Evolutionary conservation across 257 asterid species (phyloP).

Genomic region (Pogostemon cablin): DNA sequence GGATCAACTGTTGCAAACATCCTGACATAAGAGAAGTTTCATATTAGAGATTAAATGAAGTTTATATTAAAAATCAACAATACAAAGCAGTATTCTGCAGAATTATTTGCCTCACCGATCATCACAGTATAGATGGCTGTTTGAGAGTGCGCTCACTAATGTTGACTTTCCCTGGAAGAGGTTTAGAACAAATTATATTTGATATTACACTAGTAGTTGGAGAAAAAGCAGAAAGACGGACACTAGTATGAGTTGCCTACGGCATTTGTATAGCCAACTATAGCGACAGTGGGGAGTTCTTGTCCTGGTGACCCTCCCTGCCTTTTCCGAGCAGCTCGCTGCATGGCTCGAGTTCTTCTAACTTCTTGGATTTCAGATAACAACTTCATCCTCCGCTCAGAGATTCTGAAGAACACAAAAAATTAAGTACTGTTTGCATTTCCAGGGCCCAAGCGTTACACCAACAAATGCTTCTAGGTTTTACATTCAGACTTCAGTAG

Average conservation of each 20-base stretch:
- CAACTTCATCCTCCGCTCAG: slow-evolving; percentile 74
- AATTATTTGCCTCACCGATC: slow-evolving; percentile 63
- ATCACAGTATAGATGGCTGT: slow-evolving; percentile 75
- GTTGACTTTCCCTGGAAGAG: slow-evolving; percentile 89
- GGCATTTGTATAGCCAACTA: slow-evolving; percentile 98
- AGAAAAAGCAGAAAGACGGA: slow-evolving; percentile 27
- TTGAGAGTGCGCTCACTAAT: slow-evolving; percentile 78
- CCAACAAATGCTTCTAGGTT: slow-evolving; percentile 16
- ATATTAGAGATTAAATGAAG: neutral
- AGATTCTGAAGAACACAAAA: slow-evolving; percentile 60
- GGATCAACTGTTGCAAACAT: slow-evolving; percentile 98
- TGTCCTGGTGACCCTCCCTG: slow-evolving; percentile 65
- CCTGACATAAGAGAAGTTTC: slow-evolving; percentile 52
- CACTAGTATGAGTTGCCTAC: slow-evolving; percentile 50
- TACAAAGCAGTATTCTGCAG: neutral
- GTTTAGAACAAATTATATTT: slow-evolving; percentile 28
- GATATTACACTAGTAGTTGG: slow-evolving; percentile 23
- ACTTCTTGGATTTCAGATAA: slow-evolving; percentile 86
- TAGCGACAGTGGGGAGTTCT: slow-evolving; percentile 82
- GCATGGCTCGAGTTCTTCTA: slow-evolving; percentile 88
- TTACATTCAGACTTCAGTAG: neutral
- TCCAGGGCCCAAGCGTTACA: neutral
- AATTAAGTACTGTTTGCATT: slow-evolving; percentile 10
- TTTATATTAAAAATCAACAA: neutral
- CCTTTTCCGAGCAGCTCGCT: slow-evolving; percentile 85